These are phyloP conservation scores for Vitis hybrid DNA, from an alignment of 177 flowering plant species.

Conservation along the genomic window DNA sequence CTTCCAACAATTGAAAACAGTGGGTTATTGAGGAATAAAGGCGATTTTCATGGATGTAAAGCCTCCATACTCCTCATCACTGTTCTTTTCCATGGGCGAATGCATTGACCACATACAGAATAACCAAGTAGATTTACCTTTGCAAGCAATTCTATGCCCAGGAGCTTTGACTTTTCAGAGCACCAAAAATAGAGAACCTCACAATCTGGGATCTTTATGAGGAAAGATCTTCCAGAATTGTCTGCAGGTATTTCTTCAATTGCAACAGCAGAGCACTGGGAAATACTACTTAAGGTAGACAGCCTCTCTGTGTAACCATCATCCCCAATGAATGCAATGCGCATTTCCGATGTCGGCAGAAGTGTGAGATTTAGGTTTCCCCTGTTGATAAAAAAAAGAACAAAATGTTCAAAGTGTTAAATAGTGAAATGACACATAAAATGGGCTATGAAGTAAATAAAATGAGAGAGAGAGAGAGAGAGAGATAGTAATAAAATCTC, in stretches of 20 bases:
- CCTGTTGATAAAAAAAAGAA: constrained; percentile 22
- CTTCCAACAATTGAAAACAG: too few species aligned
- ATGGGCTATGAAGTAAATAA: background rate
- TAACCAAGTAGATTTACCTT: constrained; percentile 48
- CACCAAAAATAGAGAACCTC: constrained; percentile 73
- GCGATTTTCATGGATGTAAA: background rate
- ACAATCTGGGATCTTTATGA: constrained; percentile 44
- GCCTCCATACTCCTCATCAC: background rate
- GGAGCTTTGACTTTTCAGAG: constrained; percentile 75
- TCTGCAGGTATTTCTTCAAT: constrained; percentile 75
- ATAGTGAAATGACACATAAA: background rate
- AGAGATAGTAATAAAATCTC: background rate
- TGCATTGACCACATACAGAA: background rate
- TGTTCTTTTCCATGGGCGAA: background rate
- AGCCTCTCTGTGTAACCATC: constrained; percentile 74
- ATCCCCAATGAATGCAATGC: constrained; percentile 79
- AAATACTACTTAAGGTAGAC: constrained; percentile 43
- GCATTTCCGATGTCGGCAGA: constrained; percentile 86
- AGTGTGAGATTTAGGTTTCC: constrained; percentile 73
- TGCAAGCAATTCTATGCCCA: constrained; percentile 71
- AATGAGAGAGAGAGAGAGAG: background rate
- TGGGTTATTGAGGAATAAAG: too few species aligned
- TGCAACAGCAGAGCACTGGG: constrained; percentile 37
- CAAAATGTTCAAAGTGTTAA: background rate
- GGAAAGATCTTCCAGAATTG: constrained; percentile 80